phyloP scores from a whole-genome alignment of 768 basidiomycete species.

The Trametes coccinea region DNA sequence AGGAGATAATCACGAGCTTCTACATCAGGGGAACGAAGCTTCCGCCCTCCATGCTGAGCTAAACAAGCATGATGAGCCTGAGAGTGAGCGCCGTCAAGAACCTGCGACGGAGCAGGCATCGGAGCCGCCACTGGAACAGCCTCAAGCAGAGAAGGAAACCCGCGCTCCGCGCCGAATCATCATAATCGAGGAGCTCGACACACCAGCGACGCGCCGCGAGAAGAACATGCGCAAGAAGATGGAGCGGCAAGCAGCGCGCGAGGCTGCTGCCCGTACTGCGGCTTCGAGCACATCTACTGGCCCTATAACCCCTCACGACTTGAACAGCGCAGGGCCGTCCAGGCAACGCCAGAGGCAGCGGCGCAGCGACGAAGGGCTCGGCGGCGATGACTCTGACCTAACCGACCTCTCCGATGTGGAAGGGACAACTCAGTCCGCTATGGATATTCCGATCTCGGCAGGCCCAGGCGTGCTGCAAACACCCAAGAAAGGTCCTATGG shows the following conservation, averaged over 20 bases:
- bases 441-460: not conserved
- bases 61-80: no score
- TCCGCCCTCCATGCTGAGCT: no score
- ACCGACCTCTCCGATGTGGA: constrained; percentile 22
- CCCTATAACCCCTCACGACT: not conserved
- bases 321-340: not conserved
- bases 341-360: not conserved
- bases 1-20: no score
- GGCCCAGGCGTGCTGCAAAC: constrained; percentile 1
- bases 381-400: constrained; percentile 16
- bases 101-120: not conserved
- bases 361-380: not conserved
- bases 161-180: constrained; percentile 47
- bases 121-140: not conserved
- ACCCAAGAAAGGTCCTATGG: not conserved
- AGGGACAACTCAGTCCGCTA: not conserved
- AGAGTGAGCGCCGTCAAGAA: no score
- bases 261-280: not conserved
- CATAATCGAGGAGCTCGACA: constrained; percentile 72
- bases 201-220: constrained; percentile 64
- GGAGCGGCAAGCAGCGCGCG: constrained; percentile 25
- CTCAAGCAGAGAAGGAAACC: constrained; percentile 19
- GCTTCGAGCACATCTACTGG: not conserved
- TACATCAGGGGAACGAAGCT: no score
- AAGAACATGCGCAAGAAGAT: constrained; percentile 52